These are phyloP conservation scores for Penicillium nucicola DNA, from an alignment of 495 filamentous ascomycete species.

Conservation along the genomic window DNA sequence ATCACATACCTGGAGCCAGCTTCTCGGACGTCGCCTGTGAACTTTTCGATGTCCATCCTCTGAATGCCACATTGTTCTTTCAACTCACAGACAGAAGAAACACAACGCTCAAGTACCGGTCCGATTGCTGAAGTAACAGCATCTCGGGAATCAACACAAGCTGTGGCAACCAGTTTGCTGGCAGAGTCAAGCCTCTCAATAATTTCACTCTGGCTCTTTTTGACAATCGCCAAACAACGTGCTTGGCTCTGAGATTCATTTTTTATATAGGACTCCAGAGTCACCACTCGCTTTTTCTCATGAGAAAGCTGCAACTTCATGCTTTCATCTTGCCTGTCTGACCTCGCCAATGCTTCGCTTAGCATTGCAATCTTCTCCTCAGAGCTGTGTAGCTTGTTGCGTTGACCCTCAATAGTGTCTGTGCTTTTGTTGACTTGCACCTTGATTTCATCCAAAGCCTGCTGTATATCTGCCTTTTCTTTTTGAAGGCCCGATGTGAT, in stretches of 20 bases:
- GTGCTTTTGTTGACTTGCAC: constrained; percentile 16
- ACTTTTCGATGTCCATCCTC: constrained; percentile 18
- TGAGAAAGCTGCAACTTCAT: constrained; percentile 19
- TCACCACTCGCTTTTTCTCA: constrained; percentile 25
- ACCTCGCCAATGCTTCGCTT: constrained; percentile 16
- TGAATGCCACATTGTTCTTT: constrained; percentile 14
- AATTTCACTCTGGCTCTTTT: constrained; percentile 24
- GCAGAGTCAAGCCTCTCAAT: constrained; percentile 15
- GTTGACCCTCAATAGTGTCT: constrained; percentile 11
- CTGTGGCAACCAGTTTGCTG: constrained; percentile 8
- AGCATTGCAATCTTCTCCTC: constrained; percentile 13
- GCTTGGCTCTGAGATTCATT: constrained; percentile 24
- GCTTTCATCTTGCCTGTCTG: constrained; percentile 11
- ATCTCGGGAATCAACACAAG: constrained; percentile 11
- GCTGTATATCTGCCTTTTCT: constrained; percentile 25
- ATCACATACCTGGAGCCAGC: constrained; percentile 22
- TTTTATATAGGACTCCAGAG: constrained; percentile 35
- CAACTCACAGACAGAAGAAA: constrained; percentile 14
- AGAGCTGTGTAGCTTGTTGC: constrained; percentile 10
- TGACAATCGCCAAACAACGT: constrained; percentile 21
- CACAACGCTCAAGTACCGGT: constrained; percentile 14
- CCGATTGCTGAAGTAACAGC: constrained; percentile 9
- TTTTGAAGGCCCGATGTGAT: constrained; percentile 15
- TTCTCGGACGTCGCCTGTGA: constrained; percentile 12
- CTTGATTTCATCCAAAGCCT: constrained; percentile 21